These are phyloP conservation scores for Russula emetica DNA, from an alignment of 768 basidiomycete genomes.

Conservation along the genomic window DNA sequence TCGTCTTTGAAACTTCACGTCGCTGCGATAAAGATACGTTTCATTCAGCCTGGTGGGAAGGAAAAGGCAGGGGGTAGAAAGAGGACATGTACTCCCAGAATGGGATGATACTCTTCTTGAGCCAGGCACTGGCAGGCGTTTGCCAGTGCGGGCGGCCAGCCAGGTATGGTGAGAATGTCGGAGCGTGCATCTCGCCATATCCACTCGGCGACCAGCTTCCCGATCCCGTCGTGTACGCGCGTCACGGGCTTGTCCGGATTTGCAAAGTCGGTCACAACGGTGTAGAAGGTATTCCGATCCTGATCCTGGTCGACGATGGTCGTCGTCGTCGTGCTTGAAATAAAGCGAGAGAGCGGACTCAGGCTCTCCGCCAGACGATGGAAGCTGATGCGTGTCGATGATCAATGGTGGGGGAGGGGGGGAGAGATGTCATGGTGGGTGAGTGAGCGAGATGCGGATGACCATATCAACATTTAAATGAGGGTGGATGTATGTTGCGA, in stretches of 20 bases:
- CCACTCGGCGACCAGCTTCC: constrained; percentile 26
- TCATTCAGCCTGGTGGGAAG: neutral
- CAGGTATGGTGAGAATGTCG: constrained; percentile 26
- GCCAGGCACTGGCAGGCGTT: constrained; percentile 24
- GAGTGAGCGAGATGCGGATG: neutral
- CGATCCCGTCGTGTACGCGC: constrained; percentile 17
- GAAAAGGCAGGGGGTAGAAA: neutral
- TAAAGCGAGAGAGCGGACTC: constrained; percentile 5
- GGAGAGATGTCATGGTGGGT: neutral
- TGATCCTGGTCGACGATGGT: constrained; percentile 22
- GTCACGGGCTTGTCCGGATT: constrained; percentile 17
- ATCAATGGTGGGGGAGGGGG: neutral
- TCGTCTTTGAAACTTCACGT: constrained; percentile 26
- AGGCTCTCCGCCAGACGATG: neutral
- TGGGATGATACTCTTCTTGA: constrained; percentile 27
- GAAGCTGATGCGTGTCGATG: neutral
- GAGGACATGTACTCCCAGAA: constrained; percentile 20
- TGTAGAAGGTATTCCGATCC: constrained; percentile 16
- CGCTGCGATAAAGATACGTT: neutral
- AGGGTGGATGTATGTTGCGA: neutral
- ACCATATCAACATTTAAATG: neutral
- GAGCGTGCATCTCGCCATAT: constrained; percentile 27
- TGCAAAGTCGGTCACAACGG: constrained; percentile 24
- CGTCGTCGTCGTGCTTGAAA: constrained; percentile 26
- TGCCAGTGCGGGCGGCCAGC: constrained; percentile 2